Percentiles rank a stretch among this genome's conserved stretches.
phyloP scores from a whole-genome alignment of 2,329 filamentous ascomycete genomes.

The Alternaria incomplexa region DNA sequence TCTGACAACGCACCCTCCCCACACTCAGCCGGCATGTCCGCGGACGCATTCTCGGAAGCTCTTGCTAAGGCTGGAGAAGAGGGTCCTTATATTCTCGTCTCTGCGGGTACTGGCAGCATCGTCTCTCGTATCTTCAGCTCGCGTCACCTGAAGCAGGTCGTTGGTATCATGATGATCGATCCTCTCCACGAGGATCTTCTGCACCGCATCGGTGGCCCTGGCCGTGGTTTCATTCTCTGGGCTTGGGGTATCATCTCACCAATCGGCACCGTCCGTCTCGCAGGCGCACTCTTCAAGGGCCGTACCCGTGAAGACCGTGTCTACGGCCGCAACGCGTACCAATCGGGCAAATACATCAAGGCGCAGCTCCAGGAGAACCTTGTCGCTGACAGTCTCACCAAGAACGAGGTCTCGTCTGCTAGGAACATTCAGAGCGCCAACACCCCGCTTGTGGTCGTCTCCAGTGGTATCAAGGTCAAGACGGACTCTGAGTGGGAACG shows the following conservation, averaged over 20 bases:
- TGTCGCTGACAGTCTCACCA: conserved; percentile 82
- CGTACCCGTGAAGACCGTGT: conserved; percentile 83
- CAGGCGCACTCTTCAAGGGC: conserved; percentile 81
- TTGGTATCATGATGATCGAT: conserved; percentile 84
- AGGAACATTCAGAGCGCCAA: conserved; percentile 78
- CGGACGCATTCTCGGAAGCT: conserved; percentile 86
- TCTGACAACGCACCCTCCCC: conserved; percentile 92
- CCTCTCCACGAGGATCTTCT: conserved; percentile 88
- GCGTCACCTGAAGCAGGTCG: conserved; percentile 75
- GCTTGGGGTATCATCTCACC: conserved; percentile 83
- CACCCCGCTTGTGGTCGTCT: conserved; percentile 80
- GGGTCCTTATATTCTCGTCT: conserved; percentile 87
- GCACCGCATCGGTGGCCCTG: conserved; percentile 67
- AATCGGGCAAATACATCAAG: conserved; percentile 84
- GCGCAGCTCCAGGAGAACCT: conserved; percentile 91
- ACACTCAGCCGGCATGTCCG: conserved; percentile 90
- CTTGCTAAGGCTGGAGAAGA: conserved; percentile 79
- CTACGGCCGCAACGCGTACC: conserved; percentile 79
- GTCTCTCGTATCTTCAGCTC: conserved; percentile 92
- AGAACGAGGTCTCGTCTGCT: conserved; percentile 80
- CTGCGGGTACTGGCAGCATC: conserved; percentile 84
- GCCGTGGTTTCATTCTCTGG: conserved; percentile 85
- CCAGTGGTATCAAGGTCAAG: conserved; percentile 75
- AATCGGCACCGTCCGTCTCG: conserved; percentile 80
- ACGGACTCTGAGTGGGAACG: conserved; percentile 75